phyloP scores from a whole-genome alignment of 371 early-diverging fungal genomes.

The Rhizopus delemar region DNA sequence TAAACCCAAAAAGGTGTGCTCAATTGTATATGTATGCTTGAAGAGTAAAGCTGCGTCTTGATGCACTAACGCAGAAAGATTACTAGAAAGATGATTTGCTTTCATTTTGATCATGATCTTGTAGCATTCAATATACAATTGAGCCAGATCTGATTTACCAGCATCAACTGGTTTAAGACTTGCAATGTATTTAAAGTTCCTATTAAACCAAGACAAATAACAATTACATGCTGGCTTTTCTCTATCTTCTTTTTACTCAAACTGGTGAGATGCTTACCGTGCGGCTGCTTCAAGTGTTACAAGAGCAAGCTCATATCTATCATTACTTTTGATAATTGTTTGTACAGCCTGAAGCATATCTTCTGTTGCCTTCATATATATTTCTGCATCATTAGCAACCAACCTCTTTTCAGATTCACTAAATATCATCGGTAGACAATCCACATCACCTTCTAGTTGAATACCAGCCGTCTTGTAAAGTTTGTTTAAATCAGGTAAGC shows the following conservation, averaged over 20 bases:
- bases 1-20: conserved; percentile 65
- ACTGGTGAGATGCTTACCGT: conserved; percentile 16
- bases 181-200: conserved; percentile 50
- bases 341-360: conserved; percentile 28
- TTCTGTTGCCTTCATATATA: conserved; percentile 29
- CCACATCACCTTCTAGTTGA: conserved; percentile 30
- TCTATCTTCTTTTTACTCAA: background rate
- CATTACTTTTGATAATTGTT: conserved; percentile 20
- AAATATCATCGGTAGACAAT: conserved; percentile 33
- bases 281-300: conserved; percentile 31
- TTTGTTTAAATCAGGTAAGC: conserved; percentile 60
- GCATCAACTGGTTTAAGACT: conserved; percentile 42
- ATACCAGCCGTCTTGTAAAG: conserved; percentile 31
- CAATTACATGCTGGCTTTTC: background rate
- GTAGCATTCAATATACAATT: conserved; percentile 56
- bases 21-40: conserved; percentile 61
- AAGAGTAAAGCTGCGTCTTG: conserved; percentile 44
- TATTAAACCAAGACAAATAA: background rate
- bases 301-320: conserved; percentile 16
- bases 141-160: conserved; percentile 50
- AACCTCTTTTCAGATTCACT: conserved; percentile 20
- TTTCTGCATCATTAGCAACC: conserved; percentile 29
- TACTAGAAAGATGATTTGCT: conserved; percentile 42
- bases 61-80: conserved; percentile 48
- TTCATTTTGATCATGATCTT: conserved; percentile 46